Evolutionary conservation across 805 yeast genomes (phyloP), one percentile per base, ranked within the genome.

Genomic region (Torulaspora maleeae): DNA sequence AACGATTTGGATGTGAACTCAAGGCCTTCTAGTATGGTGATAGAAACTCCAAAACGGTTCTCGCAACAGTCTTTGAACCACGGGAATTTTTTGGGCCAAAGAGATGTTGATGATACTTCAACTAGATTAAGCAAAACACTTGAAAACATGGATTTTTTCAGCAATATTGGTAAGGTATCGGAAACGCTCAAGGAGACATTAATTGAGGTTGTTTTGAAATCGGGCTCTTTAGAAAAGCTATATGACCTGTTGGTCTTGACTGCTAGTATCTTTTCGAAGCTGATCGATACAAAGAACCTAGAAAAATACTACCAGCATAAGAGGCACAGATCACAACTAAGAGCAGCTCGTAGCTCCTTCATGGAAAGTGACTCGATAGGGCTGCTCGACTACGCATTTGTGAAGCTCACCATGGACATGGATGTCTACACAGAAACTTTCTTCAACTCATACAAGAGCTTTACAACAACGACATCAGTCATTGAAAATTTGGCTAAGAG

Each of bases 191-290:
- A 67, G 44, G 51, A 70, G 55, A 46, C 69, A 55, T 16, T 58
- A 44, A 58, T 73, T 17, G 62, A 67, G 44, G 82, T 78, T 6
- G 82, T 76, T 5, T 66, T 79, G 22, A 82, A 80, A 54, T 77
- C 86, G 3, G 93, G 93, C 1, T 75, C 86, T 1, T 66, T 87
- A 45, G 93, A 86, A 36, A 79, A 80, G 54, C 72, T 91, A 54
- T 73, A 89, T 44, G 97, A 91, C 63, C 73, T 90, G 17, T 66
- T 91, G 41, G 88, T 91, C 4, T 72, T 77, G 61, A 91, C 85
- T 16, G 82, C 77, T 32, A 77, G 76, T 54, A 79, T 77, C 44
- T 88, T 79, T 59, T 68, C 73, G 2, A 69, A 67, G 30, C 56
- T 60, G 30, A 72, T 78, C 8, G 66, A 67, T 27, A 64, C 69